phyloP scores from a whole-genome alignment of 352 stramenopile species.

The Pythium pyrilobum region DNA sequence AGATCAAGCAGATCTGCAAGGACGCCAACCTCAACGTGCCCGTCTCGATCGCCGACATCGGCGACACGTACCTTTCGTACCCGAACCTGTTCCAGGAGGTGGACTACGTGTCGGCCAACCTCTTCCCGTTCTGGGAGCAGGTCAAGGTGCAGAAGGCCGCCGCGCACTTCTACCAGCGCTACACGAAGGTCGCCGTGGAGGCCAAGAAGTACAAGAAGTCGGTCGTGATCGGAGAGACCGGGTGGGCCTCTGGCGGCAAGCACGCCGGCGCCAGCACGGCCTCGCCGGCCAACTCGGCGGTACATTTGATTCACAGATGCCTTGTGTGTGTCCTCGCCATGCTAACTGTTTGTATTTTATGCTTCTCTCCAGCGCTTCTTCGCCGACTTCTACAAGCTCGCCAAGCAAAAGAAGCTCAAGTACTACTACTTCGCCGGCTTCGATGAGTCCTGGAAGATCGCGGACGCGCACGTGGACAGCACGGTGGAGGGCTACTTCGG shows the following conservation, averaged over 20 bases:
- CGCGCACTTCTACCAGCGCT: constrained; percentile 32
- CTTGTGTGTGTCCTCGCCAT: not conserved
- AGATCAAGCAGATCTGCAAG: constrained; percentile 32
- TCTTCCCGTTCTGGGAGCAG: constrained; percentile 66
- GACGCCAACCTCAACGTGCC: constrained; percentile 26
- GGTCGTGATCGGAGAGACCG: constrained; percentile 58
- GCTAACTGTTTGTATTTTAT: not conserved
- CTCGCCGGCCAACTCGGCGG: constrained; percentile 31
- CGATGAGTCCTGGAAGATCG: constrained; percentile 56
- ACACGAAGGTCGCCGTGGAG: constrained; percentile 26
- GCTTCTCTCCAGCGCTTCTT: constrained; percentile 36
- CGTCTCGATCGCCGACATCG: constrained; percentile 57
- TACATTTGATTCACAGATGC: not conserved
- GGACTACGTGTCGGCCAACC: constrained; percentile 53
- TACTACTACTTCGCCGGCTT: constrained; percentile 77
- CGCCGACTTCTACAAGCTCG: constrained; percentile 45
- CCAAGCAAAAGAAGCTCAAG: constrained; percentile 27
- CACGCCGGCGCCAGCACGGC: constrained; percentile 31
- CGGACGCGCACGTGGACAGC: constrained; percentile 22
- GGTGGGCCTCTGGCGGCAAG: constrained; percentile 42
- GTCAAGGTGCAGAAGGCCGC: constrained; percentile 29
- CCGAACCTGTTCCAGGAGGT: constrained; percentile 36
- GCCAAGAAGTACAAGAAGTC: constrained; percentile 30
- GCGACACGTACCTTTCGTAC: constrained; percentile 45
- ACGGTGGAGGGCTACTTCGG: constrained; percentile 64